These are phyloP conservation scores for Ophiostoma himal-ulmi DNA, from an alignment of 2,329 filamentous ascomycete genomes.

Conservation along the genomic window DNA sequence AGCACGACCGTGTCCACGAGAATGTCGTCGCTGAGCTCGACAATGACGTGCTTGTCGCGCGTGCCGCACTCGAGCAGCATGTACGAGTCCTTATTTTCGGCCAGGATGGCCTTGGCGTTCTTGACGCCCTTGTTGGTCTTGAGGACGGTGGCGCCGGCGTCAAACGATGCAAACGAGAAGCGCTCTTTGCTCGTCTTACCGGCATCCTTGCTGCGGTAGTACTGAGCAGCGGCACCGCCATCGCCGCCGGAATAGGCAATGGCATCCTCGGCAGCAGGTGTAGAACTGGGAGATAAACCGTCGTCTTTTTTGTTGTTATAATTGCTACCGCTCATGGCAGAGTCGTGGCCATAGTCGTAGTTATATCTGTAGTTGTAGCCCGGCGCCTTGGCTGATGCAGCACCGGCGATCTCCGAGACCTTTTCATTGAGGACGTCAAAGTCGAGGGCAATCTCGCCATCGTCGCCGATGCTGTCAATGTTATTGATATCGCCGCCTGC, in stretches of 20 bases:
- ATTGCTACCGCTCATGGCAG: slow-evolving; percentile 18
- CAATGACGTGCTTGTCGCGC: slow-evolving; percentile 85
- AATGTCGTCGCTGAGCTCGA: slow-evolving; percentile 82
- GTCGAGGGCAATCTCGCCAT: slow-evolving; percentile 68
- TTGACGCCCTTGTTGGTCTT: slow-evolving; percentile 85
- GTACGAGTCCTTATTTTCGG: slow-evolving; percentile 98
- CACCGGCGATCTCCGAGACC: slow-evolving; percentile 40
- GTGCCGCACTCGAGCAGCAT: slow-evolving; percentile 90
- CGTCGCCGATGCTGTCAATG: slow-evolving; percentile 70
- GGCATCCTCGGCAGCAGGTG: slow-evolving; percentile 36
- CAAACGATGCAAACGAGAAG: slow-evolving; percentile 96
- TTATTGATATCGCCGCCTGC: slow-evolving; percentile 53
- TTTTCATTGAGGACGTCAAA: slow-evolving; percentile 46
- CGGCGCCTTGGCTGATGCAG: slow-evolving; percentile 29
- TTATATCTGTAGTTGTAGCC: slow-evolving; percentile 24
- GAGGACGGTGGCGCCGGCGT: slow-evolving; percentile 86
- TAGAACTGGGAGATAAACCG: slow-evolving; percentile 19
- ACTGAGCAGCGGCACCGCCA: slow-evolving; percentile 43
- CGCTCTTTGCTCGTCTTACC: slow-evolving; percentile 96
- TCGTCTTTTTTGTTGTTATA: slow-evolving; percentile 20
- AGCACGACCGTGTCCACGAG: slow-evolving; percentile 94
- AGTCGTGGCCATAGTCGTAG: background rate
- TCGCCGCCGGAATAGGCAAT: slow-evolving; percentile 37
- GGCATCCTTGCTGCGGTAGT: slow-evolving; percentile 77
- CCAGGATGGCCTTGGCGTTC: slow-evolving; percentile 78